A percentile compares a stretch with the other conserved stretches of the same genome.
phyloP scores from a whole-genome alignment of 2,329 filamentous ascomycete genomes.

The Botrytis medusae region DNA sequence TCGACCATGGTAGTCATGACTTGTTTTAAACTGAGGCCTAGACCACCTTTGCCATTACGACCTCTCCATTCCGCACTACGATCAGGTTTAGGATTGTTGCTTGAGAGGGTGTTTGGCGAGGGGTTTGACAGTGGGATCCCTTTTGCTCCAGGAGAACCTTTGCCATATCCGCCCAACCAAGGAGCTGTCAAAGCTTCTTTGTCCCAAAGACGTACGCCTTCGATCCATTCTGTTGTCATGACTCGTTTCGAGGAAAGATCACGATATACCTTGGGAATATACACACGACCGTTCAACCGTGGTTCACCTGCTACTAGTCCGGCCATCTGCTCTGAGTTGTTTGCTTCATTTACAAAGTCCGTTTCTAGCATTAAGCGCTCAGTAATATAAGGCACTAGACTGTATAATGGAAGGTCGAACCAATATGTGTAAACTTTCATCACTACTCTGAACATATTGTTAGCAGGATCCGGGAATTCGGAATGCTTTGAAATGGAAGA shows the following conservation, averaged over 20 bases:
- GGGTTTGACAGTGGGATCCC: conserved; percentile 55
- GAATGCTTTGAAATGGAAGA: background rate
- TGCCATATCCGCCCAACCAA: conserved; percentile 76
- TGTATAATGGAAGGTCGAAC: conserved; percentile 93
- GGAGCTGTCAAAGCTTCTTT: conserved; percentile 73
- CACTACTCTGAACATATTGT: conserved; percentile 59
- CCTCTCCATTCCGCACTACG: conserved; percentile 77
- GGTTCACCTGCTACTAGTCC: conserved; percentile 73
- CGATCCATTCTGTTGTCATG: conserved; percentile 96
- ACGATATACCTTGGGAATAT: conserved; percentile 80
- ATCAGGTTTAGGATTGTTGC: conserved; percentile 72
- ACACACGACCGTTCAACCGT: conserved; percentile 74
- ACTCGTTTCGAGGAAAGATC: conserved; percentile 81
- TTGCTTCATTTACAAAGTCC: conserved; percentile 88
- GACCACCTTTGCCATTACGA: conserved; percentile 68
- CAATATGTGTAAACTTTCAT: conserved; percentile 78
- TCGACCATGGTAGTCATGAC: conserved; percentile 98
- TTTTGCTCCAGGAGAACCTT: conserved; percentile 75
- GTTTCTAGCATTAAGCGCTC: conserved; percentile 92
- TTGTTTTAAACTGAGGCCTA: conserved; percentile 78
- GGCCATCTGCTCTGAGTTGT: conserved; percentile 84
- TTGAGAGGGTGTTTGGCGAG: conserved; percentile 41
- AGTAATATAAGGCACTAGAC: conserved; percentile 85
- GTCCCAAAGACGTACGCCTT: conserved; percentile 90
- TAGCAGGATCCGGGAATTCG: conserved; percentile 7